Conservation (phyloP, 106 monocot species). For the Agapanthus africanus region DNA sequence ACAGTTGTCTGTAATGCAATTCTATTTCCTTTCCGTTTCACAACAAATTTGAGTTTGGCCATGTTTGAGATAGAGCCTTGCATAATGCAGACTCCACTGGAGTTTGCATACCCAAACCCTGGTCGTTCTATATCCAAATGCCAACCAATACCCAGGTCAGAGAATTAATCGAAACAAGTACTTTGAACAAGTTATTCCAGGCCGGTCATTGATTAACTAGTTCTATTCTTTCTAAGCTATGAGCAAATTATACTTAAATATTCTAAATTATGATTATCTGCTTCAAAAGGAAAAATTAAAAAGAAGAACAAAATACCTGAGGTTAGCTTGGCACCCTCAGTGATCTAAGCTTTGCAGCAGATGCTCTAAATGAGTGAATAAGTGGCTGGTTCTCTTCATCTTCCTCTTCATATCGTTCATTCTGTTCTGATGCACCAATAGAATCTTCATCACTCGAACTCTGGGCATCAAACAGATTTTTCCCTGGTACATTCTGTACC, state of each 20-base stretch:
- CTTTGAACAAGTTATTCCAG: neutral
- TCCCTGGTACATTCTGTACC: conserved; percentile 45
- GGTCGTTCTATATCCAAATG: too few relatives aligned
- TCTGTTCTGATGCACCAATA: conserved; percentile 61
- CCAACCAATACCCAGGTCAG: too few relatives aligned
- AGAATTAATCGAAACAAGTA: neutral
- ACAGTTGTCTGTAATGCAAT: too few relatives aligned
- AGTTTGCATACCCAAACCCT: too few relatives aligned
- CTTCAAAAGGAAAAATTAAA: neutral
- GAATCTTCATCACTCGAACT: conserved; percentile 81
- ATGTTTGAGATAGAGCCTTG: too few relatives aligned
- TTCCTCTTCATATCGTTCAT: conserved; percentile 39
- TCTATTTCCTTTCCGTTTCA: too few relatives aligned
- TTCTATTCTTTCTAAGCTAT: neutral
- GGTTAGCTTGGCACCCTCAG: conserved; percentile 43
- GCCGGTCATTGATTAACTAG: neutral
- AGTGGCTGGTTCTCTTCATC: conserved; percentile 63
- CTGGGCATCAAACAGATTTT: conserved; percentile 75
- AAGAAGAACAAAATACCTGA: conserved; percentile 31
- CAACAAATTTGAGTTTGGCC: too few relatives aligned
- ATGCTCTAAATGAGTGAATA: conserved; percentile 56
- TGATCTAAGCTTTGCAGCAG: conserved; percentile 56
- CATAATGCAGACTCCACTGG: too few relatives aligned
- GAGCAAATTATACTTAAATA: neutral
- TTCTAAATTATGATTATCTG: neutral